These are phyloP conservation scores for Aegilops tauschii DNA, from an alignment of 176 grass and related monocot species.

Conservation along the genomic window DNA sequence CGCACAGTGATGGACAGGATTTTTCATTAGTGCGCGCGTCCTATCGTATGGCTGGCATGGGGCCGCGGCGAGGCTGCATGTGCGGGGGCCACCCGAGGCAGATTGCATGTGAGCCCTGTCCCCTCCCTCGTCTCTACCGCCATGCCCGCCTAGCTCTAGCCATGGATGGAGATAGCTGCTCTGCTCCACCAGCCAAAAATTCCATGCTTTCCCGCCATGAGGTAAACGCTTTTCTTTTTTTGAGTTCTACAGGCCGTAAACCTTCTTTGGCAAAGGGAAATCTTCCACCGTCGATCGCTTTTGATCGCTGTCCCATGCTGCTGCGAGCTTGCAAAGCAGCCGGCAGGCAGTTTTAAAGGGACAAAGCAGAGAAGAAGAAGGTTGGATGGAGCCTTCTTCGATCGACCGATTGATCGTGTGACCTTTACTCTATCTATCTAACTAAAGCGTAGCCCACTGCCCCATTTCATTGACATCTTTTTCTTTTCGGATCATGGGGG, in stretches of 20 bases:
- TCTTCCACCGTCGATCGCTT: neutral
- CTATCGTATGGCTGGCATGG: neutral
- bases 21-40: neutral
- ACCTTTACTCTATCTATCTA: neutral
- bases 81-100: neutral
- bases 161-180: neutral
- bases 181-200: neutral
- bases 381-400: neutral
- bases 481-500: neutral
- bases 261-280: neutral
- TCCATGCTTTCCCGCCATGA: constrained; percentile 6
- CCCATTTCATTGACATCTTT: neutral
- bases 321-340: neutral
- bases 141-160: neutral
- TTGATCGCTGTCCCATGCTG: neutral
- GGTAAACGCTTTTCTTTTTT: neutral
- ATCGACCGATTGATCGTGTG: neutral
- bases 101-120: neutral
- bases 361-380: neutral
- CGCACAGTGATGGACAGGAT: neutral
- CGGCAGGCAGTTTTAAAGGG: neutral
- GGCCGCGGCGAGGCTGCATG: neutral
- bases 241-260: neutral
- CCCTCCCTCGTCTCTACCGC: neutral
- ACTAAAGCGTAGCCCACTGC: neutral